Evolutionary conservation across 106 monocot species (phyloP), one percentile per base, ranked within the genome.

Genomic region (Triglochin maritima): DNA sequence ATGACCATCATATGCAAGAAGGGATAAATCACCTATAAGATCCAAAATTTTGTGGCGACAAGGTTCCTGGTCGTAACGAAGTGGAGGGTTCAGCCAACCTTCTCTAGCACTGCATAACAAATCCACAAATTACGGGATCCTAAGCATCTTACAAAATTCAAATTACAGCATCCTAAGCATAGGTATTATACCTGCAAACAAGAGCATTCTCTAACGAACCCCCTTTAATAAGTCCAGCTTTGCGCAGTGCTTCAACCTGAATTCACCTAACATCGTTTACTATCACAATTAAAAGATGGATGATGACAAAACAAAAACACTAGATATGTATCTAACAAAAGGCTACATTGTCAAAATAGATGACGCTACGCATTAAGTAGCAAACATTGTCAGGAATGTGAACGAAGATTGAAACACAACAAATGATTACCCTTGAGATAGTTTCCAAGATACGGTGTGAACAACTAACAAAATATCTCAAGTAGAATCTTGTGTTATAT

Each of bases 21-120:
- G 91, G 77, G 96, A 98, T 2, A 98, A 72, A 71, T 98, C 96
- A 17, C 96, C 96, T 7, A 98, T 68, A 67, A 98, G 84, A 81
- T 98, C 96, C 59, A 98, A 63, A 69, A 86, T 63, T 63, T 91
- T 91, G 67, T 98, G 96, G 10, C 91, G 91, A 66, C 96, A 98
- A 48, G 96, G 86, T 84, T 98, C 96, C 72, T 98, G 77, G 58
- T 64, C 3, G 77, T 83, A 98, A 41, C 76, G 81, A 9, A 98
- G 68, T 43, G 91, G 96, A 63, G 88, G 91, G 70, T 98, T 98
- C 44, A 98, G 62, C 96, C 88, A 98, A 69, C 96, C 91, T 59
- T 67, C 51, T 63, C 56, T 54, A 41, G 57, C 51, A 77, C 96
- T 98, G 80, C 13, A 57, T 47, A 14, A 65, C 44, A 70, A 68